Conservation (phyloP, 345 rosid genomes). For the Geranium rotundifolium region DNA sequence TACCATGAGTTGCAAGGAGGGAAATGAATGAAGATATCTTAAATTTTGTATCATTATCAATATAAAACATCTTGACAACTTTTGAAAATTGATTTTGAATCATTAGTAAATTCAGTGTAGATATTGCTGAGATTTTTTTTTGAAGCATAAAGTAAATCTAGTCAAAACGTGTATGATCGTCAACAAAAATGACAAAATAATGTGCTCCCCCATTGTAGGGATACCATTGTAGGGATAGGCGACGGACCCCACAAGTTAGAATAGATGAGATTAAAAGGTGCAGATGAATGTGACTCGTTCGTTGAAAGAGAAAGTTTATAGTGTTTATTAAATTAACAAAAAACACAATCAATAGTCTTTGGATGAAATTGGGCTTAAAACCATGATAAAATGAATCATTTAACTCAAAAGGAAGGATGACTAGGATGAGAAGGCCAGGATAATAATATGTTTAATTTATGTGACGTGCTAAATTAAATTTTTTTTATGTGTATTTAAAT, state of each 20-base stretch:
- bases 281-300: background rate
- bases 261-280: background rate
- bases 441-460: no score
- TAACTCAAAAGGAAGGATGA: no score
- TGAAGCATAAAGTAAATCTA: background rate
- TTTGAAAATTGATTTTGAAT: background rate
- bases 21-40: background rate
- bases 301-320: background rate
- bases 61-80: background rate
- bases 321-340: background rate
- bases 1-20: background rate
- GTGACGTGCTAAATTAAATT: no score
- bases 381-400: no score
- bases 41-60: background rate
- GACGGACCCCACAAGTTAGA: background rate
- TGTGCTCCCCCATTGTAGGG: background rate
- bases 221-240: background rate
- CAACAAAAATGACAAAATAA: background rate
- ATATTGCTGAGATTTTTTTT: background rate
- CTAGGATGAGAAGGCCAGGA: no score
- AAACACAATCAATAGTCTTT: no score
- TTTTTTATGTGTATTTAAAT: no score
- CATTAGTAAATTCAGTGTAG: background rate
- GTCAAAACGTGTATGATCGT: background rate
- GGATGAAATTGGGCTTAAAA: no score